phyloP scores from a whole-genome alignment of 148 eudicot genomes.

The Heliamphora exappendiculata region DNA sequence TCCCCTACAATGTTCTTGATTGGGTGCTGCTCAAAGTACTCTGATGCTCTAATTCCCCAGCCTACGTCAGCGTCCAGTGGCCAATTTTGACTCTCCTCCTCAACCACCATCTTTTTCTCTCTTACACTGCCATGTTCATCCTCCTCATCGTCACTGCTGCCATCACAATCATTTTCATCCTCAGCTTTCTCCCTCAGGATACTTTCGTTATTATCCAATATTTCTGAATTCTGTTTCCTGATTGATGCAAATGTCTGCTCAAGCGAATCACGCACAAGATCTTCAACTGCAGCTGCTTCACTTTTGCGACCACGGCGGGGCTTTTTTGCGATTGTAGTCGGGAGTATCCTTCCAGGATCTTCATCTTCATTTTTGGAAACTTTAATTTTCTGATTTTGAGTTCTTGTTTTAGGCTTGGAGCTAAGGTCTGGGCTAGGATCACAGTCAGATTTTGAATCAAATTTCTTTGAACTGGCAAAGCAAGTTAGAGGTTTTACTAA shows the following conservation, averaged over 20 bases:
- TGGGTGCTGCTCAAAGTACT: constrained; percentile 42
- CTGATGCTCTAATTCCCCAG: constrained; percentile 76
- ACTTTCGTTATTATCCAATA: constrained; percentile 32
- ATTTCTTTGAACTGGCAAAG: constrained; percentile 26
- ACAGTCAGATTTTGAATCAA: constrained; percentile 20
- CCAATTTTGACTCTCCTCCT: constrained; percentile 64
- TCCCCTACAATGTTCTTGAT: constrained; percentile 78
- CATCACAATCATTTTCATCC: constrained; percentile 25
- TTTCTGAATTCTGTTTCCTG: constrained; percentile 53
- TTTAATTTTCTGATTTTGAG: constrained; percentile 22
- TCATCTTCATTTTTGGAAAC: constrained; percentile 22
- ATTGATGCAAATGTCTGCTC: constrained; percentile 64
- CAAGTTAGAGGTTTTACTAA: constrained; percentile 19
- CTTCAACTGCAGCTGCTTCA: constrained; percentile 88
- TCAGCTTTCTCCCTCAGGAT: constrained; percentile 39
- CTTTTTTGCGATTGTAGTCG: constrained; percentile 51
- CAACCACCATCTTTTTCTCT: constrained; percentile 18
- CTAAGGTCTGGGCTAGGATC: constrained; percentile 20
- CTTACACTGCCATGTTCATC: constrained; percentile 31
- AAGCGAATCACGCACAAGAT: constrained; percentile 52
- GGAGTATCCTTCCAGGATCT: constrained; percentile 18
- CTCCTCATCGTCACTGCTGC: constrained; percentile 18
- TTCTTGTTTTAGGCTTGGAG: constrained; percentile 24
- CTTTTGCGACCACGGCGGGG: constrained; percentile 82
- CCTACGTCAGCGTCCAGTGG: constrained; percentile 93